A percentile compares a stretch with the other conserved stretches of the same genome.
These are phyloP conservation scores for Crithidia acanthocephali DNA, from an alignment of 208 protist genomes.

Conservation along the genomic window DNA sequence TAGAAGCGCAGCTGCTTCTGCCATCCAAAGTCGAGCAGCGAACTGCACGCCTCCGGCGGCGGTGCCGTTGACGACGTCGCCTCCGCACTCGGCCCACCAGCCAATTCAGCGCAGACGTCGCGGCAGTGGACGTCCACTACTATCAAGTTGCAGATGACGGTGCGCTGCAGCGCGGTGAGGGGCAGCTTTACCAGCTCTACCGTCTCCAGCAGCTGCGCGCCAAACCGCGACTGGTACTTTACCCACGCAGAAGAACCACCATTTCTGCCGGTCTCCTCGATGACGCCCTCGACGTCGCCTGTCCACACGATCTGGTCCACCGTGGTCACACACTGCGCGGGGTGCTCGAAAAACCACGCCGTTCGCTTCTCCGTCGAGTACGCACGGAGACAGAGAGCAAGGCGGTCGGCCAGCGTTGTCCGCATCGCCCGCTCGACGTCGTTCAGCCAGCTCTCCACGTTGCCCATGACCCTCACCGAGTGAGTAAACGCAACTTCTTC, in stretches of 20 bases:
- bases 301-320: conserved; percentile 94
- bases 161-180: conserved; percentile 84
- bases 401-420: conserved; percentile 69
- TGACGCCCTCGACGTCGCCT: conserved; percentile 80
- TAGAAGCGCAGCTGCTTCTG: conserved; percentile 94
- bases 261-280: conserved; percentile 35
- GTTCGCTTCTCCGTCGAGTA: conserved; percentile 66
- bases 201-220: conserved; percentile 80
- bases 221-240: conserved; percentile 77
- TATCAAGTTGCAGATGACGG: conserved; percentile 93
- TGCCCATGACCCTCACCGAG: conserved; percentile 84
- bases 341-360: conserved; percentile 92
- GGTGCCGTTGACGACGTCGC: neutral
- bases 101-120: conserved; percentile 86
- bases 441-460: conserved; percentile 95
- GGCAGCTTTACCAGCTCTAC: conserved; percentile 90
- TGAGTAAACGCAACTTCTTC: conserved; percentile 90
- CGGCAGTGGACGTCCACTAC: conserved; percentile 96
- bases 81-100: conserved; percentile 25
- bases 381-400: conserved; percentile 52
- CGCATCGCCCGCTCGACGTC: conserved; percentile 93
- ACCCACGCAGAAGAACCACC: conserved; percentile 40
- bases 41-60: conserved; percentile 33
- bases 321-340: conserved; percentile 92
- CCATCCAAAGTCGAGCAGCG: conserved; percentile 93